A percentile compares a stretch with the other conserved stretches of the same genome.
Evolutionary conservation across 1,284 basidiomycete species (phyloP).

Genomic region (Puccinia hordei): DNA sequence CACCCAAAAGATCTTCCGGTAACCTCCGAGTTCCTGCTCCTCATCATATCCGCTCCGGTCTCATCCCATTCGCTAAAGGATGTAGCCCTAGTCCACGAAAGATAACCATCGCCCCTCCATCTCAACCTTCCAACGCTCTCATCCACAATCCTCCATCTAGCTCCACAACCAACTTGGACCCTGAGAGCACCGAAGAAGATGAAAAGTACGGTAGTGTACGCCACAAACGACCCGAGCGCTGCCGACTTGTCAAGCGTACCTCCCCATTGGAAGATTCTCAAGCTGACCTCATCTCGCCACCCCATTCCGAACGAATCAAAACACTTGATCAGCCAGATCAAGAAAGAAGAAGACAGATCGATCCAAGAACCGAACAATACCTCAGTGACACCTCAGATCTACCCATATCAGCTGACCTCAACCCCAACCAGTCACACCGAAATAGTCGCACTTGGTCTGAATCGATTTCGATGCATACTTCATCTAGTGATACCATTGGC

Average conservation of each 20-base stretch:
- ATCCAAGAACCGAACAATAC: background rate
- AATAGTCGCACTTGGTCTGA: constrained; percentile 26
- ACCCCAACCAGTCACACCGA: background rate
- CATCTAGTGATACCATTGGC: constrained; percentile 46
- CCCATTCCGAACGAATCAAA: background rate
- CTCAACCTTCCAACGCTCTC: background rate
- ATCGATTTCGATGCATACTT: constrained; percentile 40
- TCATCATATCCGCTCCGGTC: constrained; percentile 18
- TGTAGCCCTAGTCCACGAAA: constrained; percentile 42
- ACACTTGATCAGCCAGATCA: background rate
- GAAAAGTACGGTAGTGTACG: constrained; percentile 35
- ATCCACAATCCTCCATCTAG: background rate
- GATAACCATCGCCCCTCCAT: background rate
- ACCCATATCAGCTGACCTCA: background rate
- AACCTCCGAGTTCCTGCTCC: constrained; percentile 3
- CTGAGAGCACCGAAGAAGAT: constrained; percentile 2
- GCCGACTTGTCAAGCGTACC: constrained; percentile 16
- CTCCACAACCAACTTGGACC: background rate
- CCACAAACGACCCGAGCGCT: constrained; percentile 34
- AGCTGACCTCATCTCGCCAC: background rate
- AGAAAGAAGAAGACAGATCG: background rate
- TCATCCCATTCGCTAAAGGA: constrained; percentile 43
- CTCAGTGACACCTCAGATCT: background rate
- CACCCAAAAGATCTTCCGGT: background rate
- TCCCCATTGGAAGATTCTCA: background rate